Conservation (phyloP, 768 basidiomycete genomes). For the Paxillus ammoniavirescens region DNA sequence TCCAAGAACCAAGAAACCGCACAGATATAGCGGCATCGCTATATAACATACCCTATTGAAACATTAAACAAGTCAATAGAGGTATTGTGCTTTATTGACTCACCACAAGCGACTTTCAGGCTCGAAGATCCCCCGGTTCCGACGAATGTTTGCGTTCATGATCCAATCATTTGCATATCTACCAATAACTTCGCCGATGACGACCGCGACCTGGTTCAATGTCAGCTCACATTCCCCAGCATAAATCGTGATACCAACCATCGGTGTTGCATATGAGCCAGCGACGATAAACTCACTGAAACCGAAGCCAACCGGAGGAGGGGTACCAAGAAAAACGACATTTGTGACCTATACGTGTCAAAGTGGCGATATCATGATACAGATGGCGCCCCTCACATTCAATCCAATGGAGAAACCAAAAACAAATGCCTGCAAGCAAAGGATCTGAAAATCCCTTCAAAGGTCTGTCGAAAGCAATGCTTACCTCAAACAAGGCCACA, state of each 20-base stretch:
- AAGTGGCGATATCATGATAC: neutral
- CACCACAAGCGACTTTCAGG: constrained; percentile 48
- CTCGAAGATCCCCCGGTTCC: constrained; percentile 51
- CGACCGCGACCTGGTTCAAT: constrained; percentile 38
- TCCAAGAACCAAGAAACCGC: constrained; percentile 43
- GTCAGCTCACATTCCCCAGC: neutral
- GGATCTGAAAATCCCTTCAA: neutral
- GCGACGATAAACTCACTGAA: constrained; percentile 40
- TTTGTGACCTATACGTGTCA: constrained; percentile 44
- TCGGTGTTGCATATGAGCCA: constrained; percentile 44
- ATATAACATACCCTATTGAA: constrained; percentile 35
- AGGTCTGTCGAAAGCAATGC: neutral
- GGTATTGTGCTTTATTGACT: constrained; percentile 1
- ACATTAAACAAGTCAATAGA: neutral
- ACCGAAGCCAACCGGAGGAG: constrained; percentile 46
- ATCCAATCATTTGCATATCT: constrained; percentile 52
- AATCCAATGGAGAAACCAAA: constrained; percentile 53
- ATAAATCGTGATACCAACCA: constrained; percentile 28
- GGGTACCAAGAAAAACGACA: constrained; percentile 50
- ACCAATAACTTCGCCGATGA: constrained; percentile 52
- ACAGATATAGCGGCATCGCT: constrained; percentile 39
- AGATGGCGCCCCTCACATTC: constrained; percentile 29
- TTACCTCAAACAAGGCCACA: constrained; percentile 39
- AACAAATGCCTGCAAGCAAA: constrained; percentile 32
- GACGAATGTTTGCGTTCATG: constrained; percentile 40